phyloP scores from a whole-genome alignment of 1,139 yeast species.

The Blastobotrys malaysiensis region DNA sequence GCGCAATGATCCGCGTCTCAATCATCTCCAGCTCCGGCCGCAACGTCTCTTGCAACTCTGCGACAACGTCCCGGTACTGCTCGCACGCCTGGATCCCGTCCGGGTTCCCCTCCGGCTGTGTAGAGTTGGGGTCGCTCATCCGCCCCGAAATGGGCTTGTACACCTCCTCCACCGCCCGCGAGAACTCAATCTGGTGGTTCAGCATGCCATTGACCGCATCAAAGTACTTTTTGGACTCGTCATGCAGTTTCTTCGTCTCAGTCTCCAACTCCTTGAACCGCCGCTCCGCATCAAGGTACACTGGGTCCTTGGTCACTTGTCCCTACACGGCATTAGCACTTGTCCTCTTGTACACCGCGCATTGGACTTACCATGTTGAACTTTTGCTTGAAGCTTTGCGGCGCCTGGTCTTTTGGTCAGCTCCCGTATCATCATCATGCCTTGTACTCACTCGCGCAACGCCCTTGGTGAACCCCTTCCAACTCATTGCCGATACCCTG shows the following conservation, averaged over 20 bases:
- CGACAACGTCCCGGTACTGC: conserved; percentile 81
- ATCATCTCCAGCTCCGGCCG: conserved; percentile 92
- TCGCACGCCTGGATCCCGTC: conserved; percentile 94
- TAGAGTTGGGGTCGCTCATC: conserved; percentile 78
- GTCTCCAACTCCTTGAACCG: conserved; percentile 86
- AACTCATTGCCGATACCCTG: conserved; percentile 52
- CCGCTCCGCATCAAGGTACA: conserved; percentile 90
- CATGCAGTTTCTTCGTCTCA: conserved; percentile 85
- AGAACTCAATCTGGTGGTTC: conserved; percentile 86
- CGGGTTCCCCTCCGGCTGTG: conserved; percentile 88
- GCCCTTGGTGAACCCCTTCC: conserved; percentile 88
- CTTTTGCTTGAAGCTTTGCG: conserved; percentile 39
- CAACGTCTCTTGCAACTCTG: conserved; percentile 75
- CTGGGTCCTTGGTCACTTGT: conserved; percentile 75
- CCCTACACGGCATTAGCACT: conserved; percentile 41
- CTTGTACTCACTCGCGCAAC: conserved; percentile 49
- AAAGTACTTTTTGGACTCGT: conserved; percentile 84
- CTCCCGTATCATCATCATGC: background rate
- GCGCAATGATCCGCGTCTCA: conserved; percentile 81
- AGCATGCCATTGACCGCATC: conserved; percentile 91
- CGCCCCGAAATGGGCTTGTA: conserved; percentile 95
- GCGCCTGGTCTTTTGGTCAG: conserved; percentile 40
- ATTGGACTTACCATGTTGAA: conserved; percentile 31
- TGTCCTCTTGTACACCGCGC: background rate
- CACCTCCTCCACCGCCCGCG: conserved; percentile 90